Evolutionary conservation across 1,284 basidiomycete genomes (phyloP).

Genomic region (Ceraceosorus guamensis): DNA sequence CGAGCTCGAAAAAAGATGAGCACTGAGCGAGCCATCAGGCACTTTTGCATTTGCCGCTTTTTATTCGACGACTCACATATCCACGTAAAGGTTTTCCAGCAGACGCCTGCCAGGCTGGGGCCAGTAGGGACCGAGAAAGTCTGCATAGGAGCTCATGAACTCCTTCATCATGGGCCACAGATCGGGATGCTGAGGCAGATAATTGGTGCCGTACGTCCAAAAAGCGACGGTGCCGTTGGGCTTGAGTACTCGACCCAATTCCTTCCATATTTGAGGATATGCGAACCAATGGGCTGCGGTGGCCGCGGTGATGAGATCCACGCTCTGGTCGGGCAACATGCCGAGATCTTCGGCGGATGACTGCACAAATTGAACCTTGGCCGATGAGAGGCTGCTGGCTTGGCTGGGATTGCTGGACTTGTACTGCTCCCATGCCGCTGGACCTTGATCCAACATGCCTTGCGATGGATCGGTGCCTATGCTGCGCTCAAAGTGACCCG

Average conservation of each 20-base stretch:
- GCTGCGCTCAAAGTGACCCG: slow-evolving; percentile 2
- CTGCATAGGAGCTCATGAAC: slow-evolving; percentile 5
- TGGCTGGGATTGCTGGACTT: not conserved
- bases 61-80: not conserved
- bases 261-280: not conserved
- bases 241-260: slow-evolving; percentile 3
- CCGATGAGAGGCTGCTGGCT: not conserved
- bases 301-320: slow-evolving; percentile 10
- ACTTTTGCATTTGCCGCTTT: too few relatives aligned
- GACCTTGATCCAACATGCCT: slow-evolving; percentile 6
- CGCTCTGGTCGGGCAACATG: not conserved
- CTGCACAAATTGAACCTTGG: not conserved
- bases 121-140: slow-evolving; percentile 7
- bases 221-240: slow-evolving; percentile 11
- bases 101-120: slow-evolving; percentile 10
- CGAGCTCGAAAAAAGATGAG: too few relatives aligned
- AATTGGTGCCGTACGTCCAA: slow-evolving; percentile 13
- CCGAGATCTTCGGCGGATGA: slow-evolving; percentile 1
- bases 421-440: slow-evolving; percentile 3
- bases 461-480: slow-evolving; percentile 9
- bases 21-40: too few relatives aligned
- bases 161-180: slow-evolving; percentile 2
- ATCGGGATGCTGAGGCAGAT: slow-evolving; percentile 8
- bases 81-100: slow-evolving; percentile 2
- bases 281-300: slow-evolving; percentile 15